Base-by-base conservation (phyloP, 2,329 filamentous ascomycete genomes). In the Bisporella sp. region DNA sequence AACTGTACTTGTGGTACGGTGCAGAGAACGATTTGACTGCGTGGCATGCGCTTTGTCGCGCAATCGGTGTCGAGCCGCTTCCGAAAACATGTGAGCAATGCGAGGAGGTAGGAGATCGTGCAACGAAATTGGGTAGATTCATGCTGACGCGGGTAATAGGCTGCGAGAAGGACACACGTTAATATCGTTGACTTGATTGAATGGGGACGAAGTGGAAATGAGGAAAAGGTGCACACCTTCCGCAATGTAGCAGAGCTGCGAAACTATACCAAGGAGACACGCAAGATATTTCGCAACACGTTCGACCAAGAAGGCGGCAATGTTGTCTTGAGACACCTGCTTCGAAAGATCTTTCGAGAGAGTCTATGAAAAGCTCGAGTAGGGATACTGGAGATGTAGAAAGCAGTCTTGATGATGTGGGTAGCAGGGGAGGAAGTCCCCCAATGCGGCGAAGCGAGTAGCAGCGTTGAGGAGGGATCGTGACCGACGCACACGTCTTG, bases 161-260 rank as follows among this genome's bases (percentile, higher is more conserved):
- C 54, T 56, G 47, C 45, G 44, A 52, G 56, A 54, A 56, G 49
- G 47, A 58, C 49, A 46, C 48, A 58, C 21, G 54, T 59, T 35
- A 57, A 60, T 54, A 57, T 59, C 31, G 47, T 59, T 55, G 55
- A 59, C 47, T 52, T 59, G 28, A 59, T 60, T 48, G 50, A 58
- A 54, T 58, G 46, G 55, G 55, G 57, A 56, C 51, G 55, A 55
- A 56, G 53, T 45, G 46, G 37, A 6, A 58, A 49, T 50, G 49
- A 57, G 52, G 50, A 53, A 42, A 58, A 55, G 35, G 55, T 59
- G 53, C 43, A 52, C 47, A 59, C 53, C 47, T 60, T 60, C 28
- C 41, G 45, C 37, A 41, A 55, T 48, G 45, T 58, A 29, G 47
- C 44, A 57, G 53, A 52, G 50, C 45, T 58, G 39, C 53, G 47